These are phyloP conservation scores for Epichloe sylvatica DNA, from an alignment of 2,329 filamentous ascomycete genomes.

Conservation along the genomic window DNA sequence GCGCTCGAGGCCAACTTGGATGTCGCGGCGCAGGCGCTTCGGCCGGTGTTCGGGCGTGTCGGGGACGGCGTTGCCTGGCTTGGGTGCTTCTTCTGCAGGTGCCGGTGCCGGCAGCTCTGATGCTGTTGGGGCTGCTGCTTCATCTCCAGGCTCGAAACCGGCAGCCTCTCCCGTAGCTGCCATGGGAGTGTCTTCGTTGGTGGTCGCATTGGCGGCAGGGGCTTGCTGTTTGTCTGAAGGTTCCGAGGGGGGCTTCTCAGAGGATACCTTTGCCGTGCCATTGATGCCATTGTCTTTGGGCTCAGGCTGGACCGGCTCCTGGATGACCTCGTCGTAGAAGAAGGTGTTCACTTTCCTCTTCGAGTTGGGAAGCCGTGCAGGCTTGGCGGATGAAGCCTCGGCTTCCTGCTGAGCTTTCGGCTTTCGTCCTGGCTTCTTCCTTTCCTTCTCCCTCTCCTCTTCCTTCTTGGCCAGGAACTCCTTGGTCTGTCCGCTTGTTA, in stretches of 20 bases:
- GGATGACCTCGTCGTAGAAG: slow-evolving; percentile 54
- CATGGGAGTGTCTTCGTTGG: not conserved
- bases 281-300: slow-evolving; percentile 17
- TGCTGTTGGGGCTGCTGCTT: slow-evolving; percentile 6
- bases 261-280: slow-evolving; percentile 8
- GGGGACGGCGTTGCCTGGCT: slow-evolving; percentile 8
- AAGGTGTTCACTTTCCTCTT: slow-evolving; percentile 58
- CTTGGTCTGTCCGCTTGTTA: slow-evolving; percentile 65
- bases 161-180: not conserved
- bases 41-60: slow-evolving; percentile 31
- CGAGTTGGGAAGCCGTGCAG: slow-evolving; percentile 52
- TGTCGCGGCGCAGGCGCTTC: slow-evolving; percentile 48
- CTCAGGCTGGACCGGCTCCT: slow-evolving; percentile 35
- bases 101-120: not conserved
- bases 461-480: slow-evolving; percentile 76
- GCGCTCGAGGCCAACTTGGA: slow-evolving; percentile 65
- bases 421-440: slow-evolving; percentile 42
- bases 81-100: not conserved
- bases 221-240: slow-evolving; percentile 2
- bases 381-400: slow-evolving; percentile 38
- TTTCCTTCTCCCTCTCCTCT: slow-evolving; percentile 68
- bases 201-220: not conserved
- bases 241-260: slow-evolving; percentile 1
- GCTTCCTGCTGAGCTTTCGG: slow-evolving; percentile 40
- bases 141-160: slow-evolving; percentile 1